A percentile compares a stretch with the other conserved stretches of the same genome.
These are phyloP conservation scores for Tylopilus sp. DNA, from an alignment of 1,284 basidiomycete species.

Conservation along the genomic window DNA sequence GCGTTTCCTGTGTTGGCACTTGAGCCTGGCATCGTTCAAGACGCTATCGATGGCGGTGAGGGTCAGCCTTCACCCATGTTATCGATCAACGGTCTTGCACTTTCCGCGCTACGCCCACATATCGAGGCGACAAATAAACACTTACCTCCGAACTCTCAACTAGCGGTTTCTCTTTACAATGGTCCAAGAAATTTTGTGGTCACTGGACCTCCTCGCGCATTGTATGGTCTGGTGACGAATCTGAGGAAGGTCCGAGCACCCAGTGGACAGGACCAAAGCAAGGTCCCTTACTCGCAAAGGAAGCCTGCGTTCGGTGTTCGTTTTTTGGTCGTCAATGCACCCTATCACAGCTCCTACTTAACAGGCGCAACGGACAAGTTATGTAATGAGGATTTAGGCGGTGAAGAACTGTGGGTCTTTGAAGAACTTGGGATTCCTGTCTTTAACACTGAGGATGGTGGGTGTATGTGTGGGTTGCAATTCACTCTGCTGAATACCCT, in stretches of 20 bases:
- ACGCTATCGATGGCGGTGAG: slow-evolving; percentile 90
- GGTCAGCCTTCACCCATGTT: slow-evolving; percentile 94
- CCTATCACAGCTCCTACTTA: slow-evolving; percentile 92
- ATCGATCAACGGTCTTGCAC: slow-evolving; percentile 79
- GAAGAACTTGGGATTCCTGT: slow-evolving; percentile 81
- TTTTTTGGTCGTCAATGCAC: slow-evolving; percentile 92
- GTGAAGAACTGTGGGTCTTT: slow-evolving; percentile 79
- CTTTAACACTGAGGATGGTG: slow-evolving; percentile 90
- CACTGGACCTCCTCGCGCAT: slow-evolving; percentile 88
- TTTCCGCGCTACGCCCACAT: slow-evolving; percentile 80
- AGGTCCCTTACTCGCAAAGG: slow-evolving; percentile 90
- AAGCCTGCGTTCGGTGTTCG: slow-evolving; percentile 92
- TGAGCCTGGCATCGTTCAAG: slow-evolving; percentile 85
- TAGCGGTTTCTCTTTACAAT: slow-evolving; percentile 89
- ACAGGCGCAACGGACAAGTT: slow-evolving; percentile 76
- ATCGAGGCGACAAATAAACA: slow-evolving; percentile 88
- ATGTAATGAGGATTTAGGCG: slow-evolving; percentile 69
- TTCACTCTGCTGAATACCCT: slow-evolving; percentile 17
- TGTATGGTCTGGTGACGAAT: slow-evolving; percentile 91
- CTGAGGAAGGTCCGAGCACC: slow-evolving; percentile 89
- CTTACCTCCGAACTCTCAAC: slow-evolving; percentile 74
- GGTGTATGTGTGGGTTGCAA: slow-evolving; percentile 30
- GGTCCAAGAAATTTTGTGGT: slow-evolving; percentile 90
- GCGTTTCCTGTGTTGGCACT: slow-evolving; percentile 93
- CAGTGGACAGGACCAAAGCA: slow-evolving; percentile 88